A percentile compares a stretch with the other conserved stretches of the same genome.
These are phyloP conservation scores for Rhizophagus sp. DNA, from an alignment of 192 early-diverging fungal species.

Conservation along the genomic window DNA sequence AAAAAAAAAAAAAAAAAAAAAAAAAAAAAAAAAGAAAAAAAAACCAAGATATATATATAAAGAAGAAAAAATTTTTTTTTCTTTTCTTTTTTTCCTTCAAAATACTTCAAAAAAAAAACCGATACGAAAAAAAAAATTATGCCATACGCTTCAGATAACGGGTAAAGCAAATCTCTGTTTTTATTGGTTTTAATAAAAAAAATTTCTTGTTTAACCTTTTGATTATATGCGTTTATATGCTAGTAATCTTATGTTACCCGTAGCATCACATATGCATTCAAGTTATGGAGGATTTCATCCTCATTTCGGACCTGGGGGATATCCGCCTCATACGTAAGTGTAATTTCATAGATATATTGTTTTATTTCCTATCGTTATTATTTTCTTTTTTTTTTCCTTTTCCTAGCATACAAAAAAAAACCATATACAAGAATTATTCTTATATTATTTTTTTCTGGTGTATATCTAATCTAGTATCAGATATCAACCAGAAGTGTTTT, in stretches of 20 bases:
- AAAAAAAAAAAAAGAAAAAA: no score
- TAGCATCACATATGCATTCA: slow-evolving; percentile 25
- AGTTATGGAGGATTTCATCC: slow-evolving; percentile 3
- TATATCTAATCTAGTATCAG: slow-evolving; percentile 11
- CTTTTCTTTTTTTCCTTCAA: no score
- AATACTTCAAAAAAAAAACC: no score
- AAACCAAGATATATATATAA: no score
- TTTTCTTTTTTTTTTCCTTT: background rate
- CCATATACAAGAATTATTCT: slow-evolving; percentile 11
- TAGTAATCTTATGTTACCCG: slow-evolving; percentile 18
- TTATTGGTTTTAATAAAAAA: no score
- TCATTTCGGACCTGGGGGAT: slow-evolving; percentile 11
- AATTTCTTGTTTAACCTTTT: background rate
- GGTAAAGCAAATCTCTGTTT: no score
- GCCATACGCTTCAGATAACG: no score
- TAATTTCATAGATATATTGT: background rate
- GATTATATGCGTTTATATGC: background rate
- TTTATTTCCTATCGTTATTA: background rate
- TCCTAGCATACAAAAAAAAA: background rate
- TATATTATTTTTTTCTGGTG: slow-evolving; percentile 1
- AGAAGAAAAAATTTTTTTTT: no score
- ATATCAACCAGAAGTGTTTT: slow-evolving; percentile 22
- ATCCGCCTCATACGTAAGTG: slow-evolving; percentile 23
- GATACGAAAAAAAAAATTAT: no score
- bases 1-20: no score